phyloP scores from a whole-genome alignment of 495 filamentous ascomycete genomes.

The Darksidea phi region DNA sequence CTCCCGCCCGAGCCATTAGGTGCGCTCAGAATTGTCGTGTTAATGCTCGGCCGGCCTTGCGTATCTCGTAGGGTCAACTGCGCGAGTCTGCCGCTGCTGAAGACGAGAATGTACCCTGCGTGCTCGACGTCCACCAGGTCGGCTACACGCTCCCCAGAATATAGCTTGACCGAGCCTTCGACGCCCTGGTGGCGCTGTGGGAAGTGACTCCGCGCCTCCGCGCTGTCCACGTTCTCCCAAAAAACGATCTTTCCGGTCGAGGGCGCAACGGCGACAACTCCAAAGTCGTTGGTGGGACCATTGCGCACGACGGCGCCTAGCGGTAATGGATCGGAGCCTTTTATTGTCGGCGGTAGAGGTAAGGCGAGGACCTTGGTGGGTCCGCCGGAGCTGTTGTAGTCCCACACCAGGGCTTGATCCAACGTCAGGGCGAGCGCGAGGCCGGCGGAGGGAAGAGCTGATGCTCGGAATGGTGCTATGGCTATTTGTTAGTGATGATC shows the following conservation, averaged over 20 bases:
- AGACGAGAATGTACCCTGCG: slow-evolving; percentile 77
- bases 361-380: slow-evolving; percentile 63
- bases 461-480: slow-evolving; percentile 34
- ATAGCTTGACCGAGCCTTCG: slow-evolving; percentile 70
- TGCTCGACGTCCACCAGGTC: slow-evolving; percentile 79
- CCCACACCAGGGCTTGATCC: slow-evolving; percentile 82
- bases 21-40: slow-evolving; percentile 68
- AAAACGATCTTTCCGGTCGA: slow-evolving; percentile 80
- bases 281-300: slow-evolving; percentile 70
- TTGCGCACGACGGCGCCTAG: slow-evolving; percentile 77
- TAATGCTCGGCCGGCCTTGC: slow-evolving; percentile 79
- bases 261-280: slow-evolving; percentile 80
- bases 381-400: slow-evolving; percentile 60
- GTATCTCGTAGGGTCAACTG: slow-evolving; percentile 80
- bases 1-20: slow-evolving; percentile 55
- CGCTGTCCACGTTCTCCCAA: slow-evolving; percentile 90
- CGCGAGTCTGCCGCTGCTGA: slow-evolving; percentile 80
- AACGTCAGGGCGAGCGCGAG: slow-evolving; percentile 79
- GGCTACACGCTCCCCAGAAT: slow-evolving; percentile 72
- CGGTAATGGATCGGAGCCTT: slow-evolving; percentile 65
- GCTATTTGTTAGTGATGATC: slow-evolving; percentile 14
- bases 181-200: slow-evolving; percentile 75
- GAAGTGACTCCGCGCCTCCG: slow-evolving; percentile 70
- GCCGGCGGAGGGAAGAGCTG: slow-evolving; percentile 25
- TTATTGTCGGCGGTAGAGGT: slow-evolving; percentile 69